phyloP scores from a whole-genome alignment of 108 stramenopile genomes.

The Epipyxis sp. region DNA sequence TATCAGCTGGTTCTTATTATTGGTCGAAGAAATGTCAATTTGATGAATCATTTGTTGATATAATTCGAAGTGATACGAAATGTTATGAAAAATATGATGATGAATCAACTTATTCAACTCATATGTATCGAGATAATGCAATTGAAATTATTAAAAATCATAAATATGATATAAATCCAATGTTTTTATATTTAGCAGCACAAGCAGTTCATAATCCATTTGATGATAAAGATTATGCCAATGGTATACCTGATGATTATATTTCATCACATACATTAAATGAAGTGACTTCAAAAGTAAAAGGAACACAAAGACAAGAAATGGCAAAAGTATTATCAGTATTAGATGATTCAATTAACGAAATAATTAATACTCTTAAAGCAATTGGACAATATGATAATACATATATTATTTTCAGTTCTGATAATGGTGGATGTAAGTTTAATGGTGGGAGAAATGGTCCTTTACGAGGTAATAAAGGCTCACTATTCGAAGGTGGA shows the following conservation, averaged over 20 bases:
- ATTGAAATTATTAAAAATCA: not conserved
- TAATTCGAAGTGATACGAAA: no score
- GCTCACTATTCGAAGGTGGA: conserved; percentile 61
- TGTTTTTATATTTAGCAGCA: conserved; percentile 21
- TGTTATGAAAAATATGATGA: no score
- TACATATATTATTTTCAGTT: no score
- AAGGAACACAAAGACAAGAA: no score
- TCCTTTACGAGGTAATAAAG: conserved; percentile 59
- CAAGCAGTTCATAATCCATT: conserved; percentile 23
- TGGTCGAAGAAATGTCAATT: conserved; percentile 32
- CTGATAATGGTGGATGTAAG: conserved; percentile 32
- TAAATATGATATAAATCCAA: not conserved
- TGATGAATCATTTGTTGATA: no score
- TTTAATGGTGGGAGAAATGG: conserved; percentile 38
- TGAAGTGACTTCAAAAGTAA: no score
- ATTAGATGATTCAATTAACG: not conserved
- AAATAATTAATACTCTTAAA: not conserved
- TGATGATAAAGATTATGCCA: no score
- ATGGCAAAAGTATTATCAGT: no score
- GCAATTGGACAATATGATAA: conserved; percentile 19
- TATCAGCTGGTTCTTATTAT: conserved; percentile 1
- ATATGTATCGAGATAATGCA: conserved; percentile 8
- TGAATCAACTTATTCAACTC: conserved; percentile 7
- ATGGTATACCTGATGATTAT: no score
- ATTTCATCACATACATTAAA: no score